Evolutionary conservation across 768 basidiomycete genomes (phyloP).

Genomic region (Trametopsis cervina): DNA sequence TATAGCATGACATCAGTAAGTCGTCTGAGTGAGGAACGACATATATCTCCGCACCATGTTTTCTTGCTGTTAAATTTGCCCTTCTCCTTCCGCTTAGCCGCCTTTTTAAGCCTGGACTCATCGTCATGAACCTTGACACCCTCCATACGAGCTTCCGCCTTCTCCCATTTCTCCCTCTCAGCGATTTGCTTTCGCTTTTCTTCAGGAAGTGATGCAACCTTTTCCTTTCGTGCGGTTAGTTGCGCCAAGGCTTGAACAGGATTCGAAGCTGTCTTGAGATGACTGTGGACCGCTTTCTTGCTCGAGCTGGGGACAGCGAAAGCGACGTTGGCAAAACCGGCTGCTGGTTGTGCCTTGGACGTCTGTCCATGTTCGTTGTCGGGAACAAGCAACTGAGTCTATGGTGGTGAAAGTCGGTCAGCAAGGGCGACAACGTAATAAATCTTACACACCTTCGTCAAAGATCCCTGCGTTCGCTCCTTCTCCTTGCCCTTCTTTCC

Average conservation of each 20-base stretch:
- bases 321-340: slow-evolving; percentile 47
- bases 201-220: slow-evolving; percentile 68
- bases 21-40: slow-evolving; percentile 1
- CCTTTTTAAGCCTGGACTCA: slow-evolving; percentile 81
- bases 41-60: slow-evolving; percentile 60
- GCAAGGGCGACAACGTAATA: not conserved
- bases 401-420: slow-evolving; percentile 2
- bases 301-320: slow-evolving; percentile 45
- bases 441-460: slow-evolving; percentile 52
- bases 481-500: slow-evolving; percentile 40
- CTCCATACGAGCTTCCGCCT: slow-evolving; percentile 80
- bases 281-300: slow-evolving; percentile 35
- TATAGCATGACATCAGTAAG: slow-evolving; percentile 24
- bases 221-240: slow-evolving; percentile 69
- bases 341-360: slow-evolving; percentile 25
- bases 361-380: slow-evolving; percentile 29
- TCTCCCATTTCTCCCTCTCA: slow-evolving; percentile 85
- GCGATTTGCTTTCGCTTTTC: slow-evolving; percentile 77
- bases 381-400: slow-evolving; percentile 72
- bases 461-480: slow-evolving; percentile 33
- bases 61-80: slow-evolving; percentile 80
- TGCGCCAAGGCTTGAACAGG: slow-evolving; percentile 83
- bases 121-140: slow-evolving; percentile 92
- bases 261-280: slow-evolving; percentile 68
- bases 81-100: slow-evolving; percentile 88